Base-by-base conservation (phyloP, 192 early-diverging fungal genomes). In the Rhizophagus sp. region DNA sequence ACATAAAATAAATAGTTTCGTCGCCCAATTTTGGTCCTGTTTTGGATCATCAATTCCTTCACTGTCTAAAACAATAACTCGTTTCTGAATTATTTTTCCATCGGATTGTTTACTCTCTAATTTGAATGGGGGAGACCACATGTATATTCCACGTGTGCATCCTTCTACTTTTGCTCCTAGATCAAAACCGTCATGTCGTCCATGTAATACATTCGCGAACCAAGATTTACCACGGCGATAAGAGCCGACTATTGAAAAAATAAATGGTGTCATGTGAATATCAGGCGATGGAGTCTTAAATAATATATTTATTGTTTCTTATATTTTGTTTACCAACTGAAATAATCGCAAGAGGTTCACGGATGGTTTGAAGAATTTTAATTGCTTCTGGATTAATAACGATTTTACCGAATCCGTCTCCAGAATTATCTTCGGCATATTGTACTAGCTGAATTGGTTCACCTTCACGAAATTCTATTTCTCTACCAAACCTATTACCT, bases 1-100 rank as follows among this genome's bases (percentile, higher is more conserved):
- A 69, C 76, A 78, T 50, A 78, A 52, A 52, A 78, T 44, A n/a
- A 78, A 78, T n/a, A 78, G 34, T 34, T 78, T 78, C 1, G 65
- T 78, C 5, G 64, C 76, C 47, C 65, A 68, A 49, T 68, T n/a
- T 34, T 66, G 47, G 27, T 68, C 65, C 69, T 78, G 76, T 49
- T 78, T 24, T 44, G 76, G 76, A 11, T 78, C 76, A 52, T 78
- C 39, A 6, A 78, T 68, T 1, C 76, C 76, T 68, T 78, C 76
- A 57, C 47, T 49, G 52, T 78, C 76, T 0, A 78, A 12, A 2
- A 78, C 25, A 50, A 78, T 69, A 0, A 78, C 65, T 10, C 76
- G 24, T 44, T 68, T 78, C n/a, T 41, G 17, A 52, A 52, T 52
- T 13, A 22, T 3, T 25, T 11, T 15, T 15, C 13, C 22, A 62